Percentiles rank a stretch among this genome's conserved stretches.
These are phyloP conservation scores for Curvularia sp. DNA, from an alignment of 2,329 filamentous ascomycete species.

Conservation along the genomic window DNA sequence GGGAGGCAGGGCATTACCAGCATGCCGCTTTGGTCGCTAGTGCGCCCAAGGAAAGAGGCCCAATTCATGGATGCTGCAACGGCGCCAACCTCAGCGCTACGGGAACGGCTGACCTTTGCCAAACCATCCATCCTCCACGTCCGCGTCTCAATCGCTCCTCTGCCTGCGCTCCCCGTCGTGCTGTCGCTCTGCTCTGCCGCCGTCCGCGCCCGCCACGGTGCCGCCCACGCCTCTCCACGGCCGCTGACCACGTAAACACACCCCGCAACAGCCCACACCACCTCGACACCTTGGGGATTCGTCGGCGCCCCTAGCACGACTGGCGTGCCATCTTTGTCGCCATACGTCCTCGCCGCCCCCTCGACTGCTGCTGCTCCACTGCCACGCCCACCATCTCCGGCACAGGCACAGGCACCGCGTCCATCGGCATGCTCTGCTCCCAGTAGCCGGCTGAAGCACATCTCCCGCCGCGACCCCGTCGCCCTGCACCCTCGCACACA, in stretches of 20 bases:
- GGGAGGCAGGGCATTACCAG: slow-evolving; percentile 7
- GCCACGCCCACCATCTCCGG: not conserved
- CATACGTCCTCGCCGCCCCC: not conserved
- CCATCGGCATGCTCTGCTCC: slow-evolving; percentile 46
- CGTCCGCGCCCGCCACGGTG: not conserved
- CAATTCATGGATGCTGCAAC: slow-evolving; percentile 20
- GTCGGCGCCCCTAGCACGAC: not conserved
- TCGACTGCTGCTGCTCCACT: not conserved
- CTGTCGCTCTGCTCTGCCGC: not conserved
- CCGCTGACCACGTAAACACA: slow-evolving; percentile 18
- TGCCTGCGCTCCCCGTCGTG: not conserved
- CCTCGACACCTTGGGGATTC: slow-evolving; percentile 3
- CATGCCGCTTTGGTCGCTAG: slow-evolving; percentile 15
- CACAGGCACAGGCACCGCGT: slow-evolving; percentile 19
- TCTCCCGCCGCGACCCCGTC: slow-evolving; percentile 43
- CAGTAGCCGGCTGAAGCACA: slow-evolving; percentile 42
- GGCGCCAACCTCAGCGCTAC: slow-evolving; percentile 18
- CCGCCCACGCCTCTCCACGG: not conserved
- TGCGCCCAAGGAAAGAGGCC: slow-evolving; percentile 16
- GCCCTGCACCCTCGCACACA: slow-evolving; percentile 18
- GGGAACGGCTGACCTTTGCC: slow-evolving; percentile 9
- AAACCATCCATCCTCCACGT: slow-evolving; percentile 11
- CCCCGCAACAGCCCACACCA: slow-evolving; percentile 19
- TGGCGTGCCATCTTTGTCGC: not conserved
- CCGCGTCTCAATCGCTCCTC: slow-evolving; percentile 2